Evolutionary conservation across 148 eudicot species (phyloP).

Genomic region (Gaultheria prostrata): DNA sequence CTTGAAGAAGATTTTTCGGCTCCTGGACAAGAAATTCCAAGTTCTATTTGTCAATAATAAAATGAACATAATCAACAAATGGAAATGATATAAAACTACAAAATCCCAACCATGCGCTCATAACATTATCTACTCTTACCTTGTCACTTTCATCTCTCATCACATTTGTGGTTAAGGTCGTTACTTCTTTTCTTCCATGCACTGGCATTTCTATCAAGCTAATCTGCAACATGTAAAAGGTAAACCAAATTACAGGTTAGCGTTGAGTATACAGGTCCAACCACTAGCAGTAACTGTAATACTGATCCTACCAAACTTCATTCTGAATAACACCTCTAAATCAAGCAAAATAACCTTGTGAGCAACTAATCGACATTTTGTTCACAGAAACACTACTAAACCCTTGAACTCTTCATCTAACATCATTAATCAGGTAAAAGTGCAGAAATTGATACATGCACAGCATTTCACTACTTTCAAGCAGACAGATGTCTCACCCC

Average conservation of each 20-base stretch:
- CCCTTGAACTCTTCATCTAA: not conserved
- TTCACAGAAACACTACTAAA: not conserved
- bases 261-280: conserved; percentile 9
- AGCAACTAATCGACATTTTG: not conserved
- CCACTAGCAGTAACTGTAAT: not conserved
- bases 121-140: conserved; percentile 36
- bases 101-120: not conserved
- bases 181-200: conserved; percentile 50
- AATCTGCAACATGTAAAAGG: conserved; percentile 52
- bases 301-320: not conserved
- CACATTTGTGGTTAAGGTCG: conserved; percentile 64
- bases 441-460: not conserved
- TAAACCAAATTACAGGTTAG: conserved; percentile 13
- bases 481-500: conserved; percentile 58
- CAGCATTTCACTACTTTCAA: conserved; percentile 10
- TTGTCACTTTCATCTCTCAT: conserved; percentile 88
- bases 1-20: not conserved
- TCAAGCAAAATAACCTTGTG: not conserved
- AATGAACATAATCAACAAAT: not conserved
- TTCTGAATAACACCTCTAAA: not conserved
- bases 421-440: not conserved
- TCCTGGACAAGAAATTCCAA: not conserved
- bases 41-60: not conserved
- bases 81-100: not conserved
- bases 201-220: conserved; percentile 83